These are phyloP conservation scores for Chlorella vulgaris DNA, from an alignment of 139 green algal species.

Conservation along the genomic window DNA sequence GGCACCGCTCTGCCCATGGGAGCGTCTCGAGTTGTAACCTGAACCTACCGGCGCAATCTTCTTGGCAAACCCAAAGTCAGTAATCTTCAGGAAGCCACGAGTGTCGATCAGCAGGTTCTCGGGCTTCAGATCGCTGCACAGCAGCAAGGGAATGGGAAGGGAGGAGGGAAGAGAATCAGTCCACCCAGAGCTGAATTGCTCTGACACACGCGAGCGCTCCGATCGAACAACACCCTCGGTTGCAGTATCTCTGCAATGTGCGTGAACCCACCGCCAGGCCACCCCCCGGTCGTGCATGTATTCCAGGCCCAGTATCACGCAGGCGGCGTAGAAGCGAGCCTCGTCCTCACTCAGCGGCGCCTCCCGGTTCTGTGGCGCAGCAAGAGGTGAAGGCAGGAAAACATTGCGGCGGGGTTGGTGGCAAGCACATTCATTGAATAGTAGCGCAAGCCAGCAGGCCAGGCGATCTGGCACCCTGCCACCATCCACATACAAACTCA, in stretches of 20 bases:
- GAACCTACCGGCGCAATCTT: constrained; percentile 57
- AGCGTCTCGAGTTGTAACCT: not conserved
- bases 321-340: constrained; percentile 88
- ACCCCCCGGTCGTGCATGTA: constrained; percentile 83
- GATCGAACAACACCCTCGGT: too few relatives aligned
- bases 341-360: constrained; percentile 72
- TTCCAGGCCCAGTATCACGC: constrained; percentile 82
- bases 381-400: too few relatives aligned
- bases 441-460: too few relatives aligned
- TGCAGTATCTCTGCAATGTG: too few relatives aligned
- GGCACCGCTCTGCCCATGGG: not conserved
- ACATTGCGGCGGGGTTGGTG: too few relatives aligned
- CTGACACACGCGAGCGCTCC: too few relatives aligned
- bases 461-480: too few relatives aligned
- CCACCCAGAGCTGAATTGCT: too few relatives aligned
- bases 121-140: constrained; percentile 73
- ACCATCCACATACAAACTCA: too few relatives aligned
- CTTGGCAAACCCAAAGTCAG: constrained; percentile 95
- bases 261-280: constrained; percentile 62
- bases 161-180: too few relatives aligned
- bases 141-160: not conserved
- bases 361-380: constrained; percentile 53
- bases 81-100: constrained; percentile 77
- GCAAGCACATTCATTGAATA: too few relatives aligned
- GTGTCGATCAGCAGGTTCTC: constrained; percentile 74